These are phyloP conservation scores for Dictyostelium intermedium DNA, from an alignment of 78 protist species.

Conservation along the genomic window DNA sequence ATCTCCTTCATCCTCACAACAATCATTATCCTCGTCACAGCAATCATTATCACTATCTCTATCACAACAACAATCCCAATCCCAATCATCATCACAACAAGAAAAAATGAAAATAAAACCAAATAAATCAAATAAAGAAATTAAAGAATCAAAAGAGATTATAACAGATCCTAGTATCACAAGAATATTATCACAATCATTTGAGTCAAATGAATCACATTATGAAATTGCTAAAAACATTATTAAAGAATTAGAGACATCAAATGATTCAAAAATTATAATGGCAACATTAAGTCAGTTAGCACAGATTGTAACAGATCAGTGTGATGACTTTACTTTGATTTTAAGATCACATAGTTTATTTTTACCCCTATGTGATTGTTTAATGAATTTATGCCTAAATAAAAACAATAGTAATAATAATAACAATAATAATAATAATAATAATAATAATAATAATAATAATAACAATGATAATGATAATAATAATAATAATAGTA, in stretches of 20 bases:
- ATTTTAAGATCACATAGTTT: constrained; percentile 40
- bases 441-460: background rate
- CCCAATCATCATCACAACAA: background rate
- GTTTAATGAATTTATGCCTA: background rate
- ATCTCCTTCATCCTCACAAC: background rate
- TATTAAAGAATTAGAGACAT: background rate
- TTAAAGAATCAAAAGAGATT: background rate
- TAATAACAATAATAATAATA: background rate
- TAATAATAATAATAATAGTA: too few relatives aligned
- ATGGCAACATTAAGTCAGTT: background rate
- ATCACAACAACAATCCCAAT: background rate
- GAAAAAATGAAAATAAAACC: background rate
- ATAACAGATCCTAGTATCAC: background rate
- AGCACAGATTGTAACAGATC: background rate
- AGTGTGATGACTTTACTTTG: constrained; percentile 1
- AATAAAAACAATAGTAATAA: background rate
- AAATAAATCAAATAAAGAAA: background rate
- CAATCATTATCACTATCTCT: background rate
- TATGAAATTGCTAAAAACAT: background rate
- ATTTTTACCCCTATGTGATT: background rate
- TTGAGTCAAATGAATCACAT: background rate
- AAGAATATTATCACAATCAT: constrained; percentile 7
- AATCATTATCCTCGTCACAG: background rate
- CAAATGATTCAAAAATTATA: background rate
- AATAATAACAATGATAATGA: background rate